A percentile compares a stretch with the other conserved stretches of the same genome.
Conservation (phyloP, 805 yeast genomes). For the Clavispora santaluciae region DNA sequence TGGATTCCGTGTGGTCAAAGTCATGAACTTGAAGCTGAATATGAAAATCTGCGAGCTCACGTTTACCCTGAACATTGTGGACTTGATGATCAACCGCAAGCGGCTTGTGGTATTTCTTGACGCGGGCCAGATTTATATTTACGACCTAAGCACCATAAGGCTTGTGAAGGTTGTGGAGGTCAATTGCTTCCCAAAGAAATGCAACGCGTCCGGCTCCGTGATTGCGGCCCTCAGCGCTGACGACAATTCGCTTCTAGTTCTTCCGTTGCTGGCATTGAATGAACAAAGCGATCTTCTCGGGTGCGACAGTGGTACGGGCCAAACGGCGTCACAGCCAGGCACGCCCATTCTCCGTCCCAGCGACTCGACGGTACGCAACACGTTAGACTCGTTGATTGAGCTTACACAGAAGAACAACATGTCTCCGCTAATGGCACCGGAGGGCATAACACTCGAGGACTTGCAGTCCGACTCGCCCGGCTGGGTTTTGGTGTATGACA, state of each 20-base stretch:
- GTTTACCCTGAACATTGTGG: constrained; percentile 71
- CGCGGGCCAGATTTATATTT: constrained; percentile 76
- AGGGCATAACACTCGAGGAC: constrained; percentile 22
- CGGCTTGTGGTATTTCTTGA: constrained; percentile 69
- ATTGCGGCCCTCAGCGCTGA: constrained; percentile 35
- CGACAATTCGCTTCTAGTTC: constrained; percentile 30
- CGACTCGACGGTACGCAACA: constrained; percentile 13
- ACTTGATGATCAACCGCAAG: constrained; percentile 75
- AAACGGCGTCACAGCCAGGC: constrained; percentile 4
- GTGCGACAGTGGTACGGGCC: constrained; percentile 5
- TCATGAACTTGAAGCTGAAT: constrained; percentile 38
- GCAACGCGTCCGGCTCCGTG: constrained; percentile 11
- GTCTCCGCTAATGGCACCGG: constrained; percentile 10
- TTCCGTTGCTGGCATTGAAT: constrained; percentile 27
- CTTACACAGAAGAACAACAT: constrained; percentile 22
- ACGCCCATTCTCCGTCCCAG: constrained; percentile 17
- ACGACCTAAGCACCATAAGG: constrained; percentile 88
- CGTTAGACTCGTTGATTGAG: constrained; percentile 20
- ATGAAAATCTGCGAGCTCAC: constrained; percentile 77
- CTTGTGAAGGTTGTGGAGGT: constrained; percentile 45
- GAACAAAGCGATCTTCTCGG: constrained; percentile 31
- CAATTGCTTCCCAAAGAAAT: constrained; percentile 5
- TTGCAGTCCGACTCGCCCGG: constrained; percentile 27
- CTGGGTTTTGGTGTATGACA: constrained; percentile 39
- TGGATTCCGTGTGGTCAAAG: constrained; percentile 31